Evolutionary conservation across 352 stramenopile species (phyloP), one percentile per base, ranked within the genome.

Genomic region (Phytopythium boreale): DNA sequence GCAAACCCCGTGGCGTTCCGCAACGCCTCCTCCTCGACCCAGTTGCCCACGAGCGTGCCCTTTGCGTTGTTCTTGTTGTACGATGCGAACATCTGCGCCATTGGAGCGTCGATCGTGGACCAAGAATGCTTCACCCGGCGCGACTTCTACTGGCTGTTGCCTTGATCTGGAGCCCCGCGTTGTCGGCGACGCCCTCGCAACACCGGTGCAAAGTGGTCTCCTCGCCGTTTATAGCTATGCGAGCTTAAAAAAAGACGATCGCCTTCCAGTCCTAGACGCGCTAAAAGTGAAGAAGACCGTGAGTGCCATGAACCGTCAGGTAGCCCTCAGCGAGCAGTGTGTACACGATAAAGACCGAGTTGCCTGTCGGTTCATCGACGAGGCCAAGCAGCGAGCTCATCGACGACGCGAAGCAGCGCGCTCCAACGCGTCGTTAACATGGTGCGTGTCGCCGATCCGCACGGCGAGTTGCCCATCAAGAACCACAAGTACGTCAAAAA

Each of bases 401-500:
- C n/a, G n/a, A n/a, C n/a, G n/a, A n/a, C n/a, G n/a, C n/a, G 47
- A 20, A 2, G n/a, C n/a, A n/a, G n/a, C n/a, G n/a, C n/a, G n/a
- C n/a, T n/a, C n/a, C n/a, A n/a, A n/a, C n/a, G n/a, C n/a, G 49
- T 22, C 24, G 49, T 36, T 5, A 43, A 9, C 31, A 61, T 61
- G 64, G 57, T 76, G 69, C 69, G 64, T 20, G 53, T 84, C n/a
- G 68, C 88, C 1, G 78, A 97, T 70, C 89, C 89, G 27, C 70
- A 87, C 36, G 83, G 78, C 0, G 88, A 97, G 67, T 70, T 97
- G 10, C 82, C 89, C 20, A 77, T 94, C 61, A 90, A 92, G 50
- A 97, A 97, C 64, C 84, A 87, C 76, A 97, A 97, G 61, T 96
- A 95, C 68, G 82, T 97, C 36, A 96, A 96, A 63, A 89, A 85